Base-by-base conservation (phyloP, 78 protist genomes). In the Protostelium mycophagum region DNA sequence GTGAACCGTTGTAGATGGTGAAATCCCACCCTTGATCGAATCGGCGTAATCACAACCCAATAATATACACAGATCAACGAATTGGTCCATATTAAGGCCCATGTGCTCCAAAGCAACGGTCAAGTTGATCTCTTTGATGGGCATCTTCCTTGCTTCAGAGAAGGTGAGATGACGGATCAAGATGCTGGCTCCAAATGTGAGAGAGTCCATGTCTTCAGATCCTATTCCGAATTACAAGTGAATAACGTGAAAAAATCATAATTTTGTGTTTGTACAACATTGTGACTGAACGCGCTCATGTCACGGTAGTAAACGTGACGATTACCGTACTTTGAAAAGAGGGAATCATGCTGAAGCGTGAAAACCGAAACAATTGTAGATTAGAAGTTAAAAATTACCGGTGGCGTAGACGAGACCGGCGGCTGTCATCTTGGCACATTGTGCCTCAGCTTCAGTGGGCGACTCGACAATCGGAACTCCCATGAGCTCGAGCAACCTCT, bases 391-490 rank as follows among this genome's bases (percentile, higher is more conserved):
- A 25, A 5, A 16, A 25, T 16, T 16, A 51, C 73, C 73, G 5
- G 73, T 16, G 16, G 31, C 73, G 73, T 51, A 51, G 86, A 90
- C 35, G 86, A 94, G 39, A 9, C 97, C 98, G 28, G 25, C 85
- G 51, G 91, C 89, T 35, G 87, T 91, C 31, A 99, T 90, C 16
- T 35, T 97, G 0, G 99, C 99, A 51, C 99, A 98, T 90, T 99
- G 99, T 31, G 99, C 99, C 91, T 99, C 99, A 0, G 99, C 99
- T 88, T 99, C 99, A 38, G 97, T 87, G 35, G 99, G 98, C 28
- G 99, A 99, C 87, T 96, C 94, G 28, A 98, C 91, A 35, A 89
- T 38, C 0, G 99, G 99, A 9, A 99, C 86, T 85, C 99, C 99
- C 99, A 99, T 98, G 35, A 98, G 94, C 1, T 9, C 0, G 0